Evolutionary conservation across 1,284 basidiomycete species (phyloP).

Genomic region (Bjerkandera adusta): DNA sequence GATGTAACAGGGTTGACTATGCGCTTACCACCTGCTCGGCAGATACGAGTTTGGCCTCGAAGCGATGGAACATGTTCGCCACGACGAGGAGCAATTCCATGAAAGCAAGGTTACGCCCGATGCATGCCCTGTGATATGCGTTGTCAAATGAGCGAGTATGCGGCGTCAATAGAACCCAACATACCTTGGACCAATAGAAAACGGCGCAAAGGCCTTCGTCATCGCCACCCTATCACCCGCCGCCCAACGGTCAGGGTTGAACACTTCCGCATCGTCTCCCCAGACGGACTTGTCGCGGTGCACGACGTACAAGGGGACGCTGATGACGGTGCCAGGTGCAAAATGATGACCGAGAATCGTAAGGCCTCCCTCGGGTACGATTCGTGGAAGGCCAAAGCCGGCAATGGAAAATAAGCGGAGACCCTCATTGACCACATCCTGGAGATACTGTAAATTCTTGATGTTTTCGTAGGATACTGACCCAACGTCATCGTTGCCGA

Average conservation of each 20-base stretch:
- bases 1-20: no score
- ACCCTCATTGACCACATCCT: conserved; percentile 13
- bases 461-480: background rate
- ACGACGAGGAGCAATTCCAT: conserved; percentile 70
- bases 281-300: conserved; percentile 8
- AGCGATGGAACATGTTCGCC: no score
- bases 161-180: no score
- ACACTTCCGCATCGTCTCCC: conserved; percentile 12
- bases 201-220: conserved; percentile 26
- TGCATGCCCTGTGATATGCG: no score
- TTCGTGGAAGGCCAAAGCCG: conserved; percentile 49
- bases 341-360: conserved; percentile 3
- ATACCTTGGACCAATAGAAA: conserved; percentile 60
- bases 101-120: conserved; percentile 67
- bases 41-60: no score
- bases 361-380: conserved; percentile 61
- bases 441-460: conserved; percentile 9
- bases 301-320: conserved; percentile 6
- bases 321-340: conserved; percentile 2
- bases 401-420: conserved; percentile 5
- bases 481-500: background rate
- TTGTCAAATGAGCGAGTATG: no score
- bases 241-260: conserved; percentile 12
- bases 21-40: no score
- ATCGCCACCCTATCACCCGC: conserved; percentile 3